Evolutionary conservation across 108 stramenopile species (phyloP).

Genomic region (Skeletonema grethae): DNA sequence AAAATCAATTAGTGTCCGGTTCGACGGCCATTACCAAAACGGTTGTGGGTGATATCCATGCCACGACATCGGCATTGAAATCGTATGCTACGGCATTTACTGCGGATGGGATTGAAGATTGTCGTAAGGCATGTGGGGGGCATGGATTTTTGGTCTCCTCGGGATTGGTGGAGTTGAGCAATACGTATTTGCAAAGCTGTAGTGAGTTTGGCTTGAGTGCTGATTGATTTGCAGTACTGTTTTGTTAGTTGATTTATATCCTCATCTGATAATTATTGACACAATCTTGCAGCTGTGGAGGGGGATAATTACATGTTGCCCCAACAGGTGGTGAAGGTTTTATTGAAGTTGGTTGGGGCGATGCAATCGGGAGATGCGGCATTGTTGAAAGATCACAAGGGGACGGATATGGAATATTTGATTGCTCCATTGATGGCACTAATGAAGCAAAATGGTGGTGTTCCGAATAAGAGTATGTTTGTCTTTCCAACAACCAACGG

Average conservation of each 20-base stretch:
- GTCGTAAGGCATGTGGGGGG: conserved; percentile 94
- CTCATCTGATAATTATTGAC: too few species aligned
- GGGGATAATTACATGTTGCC: conserved; percentile 95
- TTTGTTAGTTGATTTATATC: too few species aligned
- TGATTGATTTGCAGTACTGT: too few species aligned
- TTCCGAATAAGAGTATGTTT: conserved; percentile 33
- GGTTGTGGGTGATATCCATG: conserved; percentile 88
- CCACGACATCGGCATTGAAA: conserved; percentile 90
- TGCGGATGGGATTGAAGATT: conserved; percentile 95
- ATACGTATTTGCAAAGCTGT: conserved; percentile 90
- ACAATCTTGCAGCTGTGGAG: too few species aligned
- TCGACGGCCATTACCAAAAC: conserved; percentile 60
- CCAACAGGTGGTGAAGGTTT: conserved; percentile 86
- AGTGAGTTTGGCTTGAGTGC: too few species aligned
- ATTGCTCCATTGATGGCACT: conserved; percentile 31
- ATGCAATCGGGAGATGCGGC: conserved; percentile 40
- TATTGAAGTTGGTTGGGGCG: conserved; percentile 80
- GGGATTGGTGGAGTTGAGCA: conserved; percentile 91
- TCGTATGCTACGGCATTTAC: conserved; percentile 89
- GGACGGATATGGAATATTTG: conserved; percentile 50
- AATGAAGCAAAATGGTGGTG: conserved; percentile 14
- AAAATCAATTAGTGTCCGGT: conserved; percentile 63
- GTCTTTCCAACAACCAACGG: conserved; percentile 20
- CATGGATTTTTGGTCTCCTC: conserved; percentile 91
- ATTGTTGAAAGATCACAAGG: conserved; percentile 30